Percentiles rank a stretch among this genome's conserved stretches.
These are phyloP conservation scores for Penicillium sp. DNA, from an alignment of 2,329 filamentous ascomycete genomes.

Conservation along the genomic window DNA sequence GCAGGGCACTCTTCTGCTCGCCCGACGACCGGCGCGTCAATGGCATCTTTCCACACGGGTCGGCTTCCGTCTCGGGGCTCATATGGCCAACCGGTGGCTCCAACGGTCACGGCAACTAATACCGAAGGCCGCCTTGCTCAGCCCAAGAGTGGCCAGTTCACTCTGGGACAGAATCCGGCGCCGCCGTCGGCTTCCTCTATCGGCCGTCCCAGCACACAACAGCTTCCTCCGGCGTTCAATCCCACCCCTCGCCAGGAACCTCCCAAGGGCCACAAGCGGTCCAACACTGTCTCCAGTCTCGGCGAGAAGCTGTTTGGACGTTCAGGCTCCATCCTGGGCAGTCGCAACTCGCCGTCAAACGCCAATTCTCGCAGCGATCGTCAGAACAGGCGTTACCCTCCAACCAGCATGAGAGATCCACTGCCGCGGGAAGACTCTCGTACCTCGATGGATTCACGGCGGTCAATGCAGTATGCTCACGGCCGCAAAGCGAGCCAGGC, in stretches of 20 bases:
- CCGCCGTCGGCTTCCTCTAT: conserved; percentile 48
- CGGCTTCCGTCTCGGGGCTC: conserved; percentile 68
- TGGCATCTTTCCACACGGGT: conserved; percentile 57
- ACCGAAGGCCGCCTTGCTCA: conserved; percentile 86
- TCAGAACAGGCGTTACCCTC: conserved; percentile 67
- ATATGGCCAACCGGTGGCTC: conserved; percentile 83
- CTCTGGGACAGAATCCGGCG: conserved; percentile 53
- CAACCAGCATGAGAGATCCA: conserved; percentile 79
- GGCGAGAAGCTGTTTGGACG: conserved; percentile 80
- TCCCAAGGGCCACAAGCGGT: conserved; percentile 56
- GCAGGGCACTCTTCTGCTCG: conserved; percentile 47
- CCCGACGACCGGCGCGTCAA: conserved; percentile 76
- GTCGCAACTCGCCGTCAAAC: conserved; percentile 34
- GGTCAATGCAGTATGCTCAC: conserved; percentile 64
- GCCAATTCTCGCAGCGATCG: conserved; percentile 38
- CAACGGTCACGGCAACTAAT: conserved; percentile 81
- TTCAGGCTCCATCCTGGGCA: conserved; percentile 74
- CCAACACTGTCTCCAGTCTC: conserved; percentile 72
- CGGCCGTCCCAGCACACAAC: conserved; percentile 55
- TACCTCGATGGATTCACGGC: conserved; percentile 66
- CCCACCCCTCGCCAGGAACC: conserved; percentile 48
- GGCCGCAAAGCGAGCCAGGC: conserved; percentile 67
- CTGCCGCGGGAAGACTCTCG: conserved; percentile 56
- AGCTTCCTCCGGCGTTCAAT: conserved; percentile 54
- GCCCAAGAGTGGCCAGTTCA: conserved; percentile 63